A percentile compares a stretch with the other conserved stretches of the same genome.
Evolutionary conservation across 208 protist species (phyloP).

Genomic region (Blastocrithidia nonstop): DNA sequence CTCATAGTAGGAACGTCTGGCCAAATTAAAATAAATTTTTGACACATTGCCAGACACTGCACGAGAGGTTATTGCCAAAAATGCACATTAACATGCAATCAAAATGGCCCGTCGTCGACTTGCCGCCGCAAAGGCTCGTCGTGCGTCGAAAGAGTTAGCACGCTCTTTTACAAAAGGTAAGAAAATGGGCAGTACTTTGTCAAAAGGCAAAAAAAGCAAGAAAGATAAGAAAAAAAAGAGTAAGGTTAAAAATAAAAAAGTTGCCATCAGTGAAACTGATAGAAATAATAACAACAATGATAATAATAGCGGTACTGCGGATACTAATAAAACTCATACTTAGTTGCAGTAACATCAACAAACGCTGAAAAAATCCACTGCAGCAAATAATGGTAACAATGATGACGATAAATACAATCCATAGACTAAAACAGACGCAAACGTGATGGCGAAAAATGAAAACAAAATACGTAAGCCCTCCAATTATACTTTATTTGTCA

Average conservation of each 20-base stretch:
- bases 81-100: slow-evolving; percentile 8
- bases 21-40: slow-evolving; percentile 43
- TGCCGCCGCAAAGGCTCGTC: too few species aligned
- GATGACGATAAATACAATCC: too few species aligned
- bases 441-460: too few species aligned
- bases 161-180: too few species aligned
- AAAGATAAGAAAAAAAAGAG: slow-evolving; percentile 3
- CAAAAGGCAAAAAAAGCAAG: slow-evolving; percentile 1
- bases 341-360: not conserved
- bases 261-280: too few species aligned
- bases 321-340: too few species aligned
- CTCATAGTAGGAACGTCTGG: slow-evolving; percentile 28
- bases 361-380: not conserved
- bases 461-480: slow-evolving; percentile 8
- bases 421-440: too few species aligned
- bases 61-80: slow-evolving; percentile 20
- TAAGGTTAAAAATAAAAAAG: slow-evolving; percentile 9
- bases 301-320: too few species aligned
- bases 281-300: not conserved
- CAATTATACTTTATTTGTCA: slow-evolving; percentile 42
- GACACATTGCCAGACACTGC: slow-evolving; percentile 41
- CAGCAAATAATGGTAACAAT: too few species aligned
- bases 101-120: not conserved
- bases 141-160: too few species aligned
- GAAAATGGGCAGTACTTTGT: too few species aligned